Base-by-base conservation (phyloP, 2,329 filamentous ascomycete genomes). In the Ophiostoma ips region DNA sequence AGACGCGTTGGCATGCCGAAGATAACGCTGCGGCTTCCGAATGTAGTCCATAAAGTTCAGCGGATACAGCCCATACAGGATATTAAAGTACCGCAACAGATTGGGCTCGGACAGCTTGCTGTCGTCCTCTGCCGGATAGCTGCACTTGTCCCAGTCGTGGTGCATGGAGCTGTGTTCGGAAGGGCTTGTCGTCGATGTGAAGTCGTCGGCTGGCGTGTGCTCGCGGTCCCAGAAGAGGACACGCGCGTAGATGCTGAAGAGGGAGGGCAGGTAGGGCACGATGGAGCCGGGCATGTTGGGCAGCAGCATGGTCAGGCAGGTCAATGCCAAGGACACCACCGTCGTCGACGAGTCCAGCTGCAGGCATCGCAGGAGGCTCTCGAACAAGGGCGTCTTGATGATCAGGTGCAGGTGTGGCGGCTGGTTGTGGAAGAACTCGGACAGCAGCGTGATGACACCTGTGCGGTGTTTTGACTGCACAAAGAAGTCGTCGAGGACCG, bases 1-100 rank as follows among this genome's bases (percentile, higher is more conserved):
- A 1, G 80, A 75, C 31, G 80, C 83, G 55, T 86, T 78, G 37
- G 83, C 78, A 58, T 84, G 81, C 44, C 86, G 81, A 10, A 92
- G 69, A 60, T 84, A 90, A 55, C 83, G 78, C 57, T 87, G 79
- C 3, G 86, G 85, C 60, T 90, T 90, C 51, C 85, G 77, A 54
- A 92, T 83, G 61, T 90, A 92, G 63, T 83, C 83, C 77, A 87
- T 84, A 58, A 92, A 87, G 61, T 90, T 90, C 60, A 90, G 77
- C 2, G 86, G 86, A 55, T 90, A 92, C 5, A 92, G 67, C 0
- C 86, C 87, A 57, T 92, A 92, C 0, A 92, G 70, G 24, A 88
- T 82, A 3, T 84, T 89, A 58, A 88, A 92, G 63, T 87, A 89
- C 57, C 81, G 77, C 49, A 81, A 66, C 1, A 90, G 71, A 53